A percentile compares a stretch with the other conserved stretches of the same genome.
These are phyloP conservation scores for Eucalyptus coolabah DNA, from an alignment of 345 rosid genomes.

Conservation along the genomic window DNA sequence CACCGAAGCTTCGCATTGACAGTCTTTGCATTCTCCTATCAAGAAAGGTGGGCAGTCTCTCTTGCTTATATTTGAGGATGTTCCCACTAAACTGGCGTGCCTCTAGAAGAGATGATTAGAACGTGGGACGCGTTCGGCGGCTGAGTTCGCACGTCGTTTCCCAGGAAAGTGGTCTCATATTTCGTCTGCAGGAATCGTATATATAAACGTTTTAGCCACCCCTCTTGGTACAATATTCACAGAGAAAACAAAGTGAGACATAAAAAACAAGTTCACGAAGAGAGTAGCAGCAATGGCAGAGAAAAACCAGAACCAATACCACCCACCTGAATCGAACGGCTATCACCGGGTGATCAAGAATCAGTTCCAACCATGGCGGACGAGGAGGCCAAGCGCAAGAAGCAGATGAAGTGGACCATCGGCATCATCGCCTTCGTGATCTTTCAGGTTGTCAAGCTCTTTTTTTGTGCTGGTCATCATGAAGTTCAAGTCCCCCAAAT, in stretches of 20 bases:
- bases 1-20: not conserved
- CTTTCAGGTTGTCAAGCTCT: slow-evolving; percentile 2
- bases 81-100: not conserved
- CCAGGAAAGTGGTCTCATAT: not conserved
- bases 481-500: slow-evolving; percentile 8
- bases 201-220: not conserved
- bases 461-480: not conserved
- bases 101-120: not conserved
- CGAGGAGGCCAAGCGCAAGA: not conserved
- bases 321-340: not conserved
- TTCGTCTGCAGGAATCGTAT: not conserved
- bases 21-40: not conserved
- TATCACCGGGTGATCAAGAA: not conserved
- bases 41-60: not conserved
- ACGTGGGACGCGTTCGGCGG: not conserved
- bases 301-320: not conserved
- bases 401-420: not conserved
- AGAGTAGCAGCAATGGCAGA: not conserved
- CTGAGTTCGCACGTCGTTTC: not conserved
- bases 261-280: no score
- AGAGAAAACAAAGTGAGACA: no score
- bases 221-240: not conserved
- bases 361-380: not conserved
- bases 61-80: not conserved
- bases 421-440: slow-evolving; percentile 1